Evolutionary conservation across 2,329 filamentous ascomycete genomes (phyloP).

Genomic region (Stromatinia cepivora): DNA sequence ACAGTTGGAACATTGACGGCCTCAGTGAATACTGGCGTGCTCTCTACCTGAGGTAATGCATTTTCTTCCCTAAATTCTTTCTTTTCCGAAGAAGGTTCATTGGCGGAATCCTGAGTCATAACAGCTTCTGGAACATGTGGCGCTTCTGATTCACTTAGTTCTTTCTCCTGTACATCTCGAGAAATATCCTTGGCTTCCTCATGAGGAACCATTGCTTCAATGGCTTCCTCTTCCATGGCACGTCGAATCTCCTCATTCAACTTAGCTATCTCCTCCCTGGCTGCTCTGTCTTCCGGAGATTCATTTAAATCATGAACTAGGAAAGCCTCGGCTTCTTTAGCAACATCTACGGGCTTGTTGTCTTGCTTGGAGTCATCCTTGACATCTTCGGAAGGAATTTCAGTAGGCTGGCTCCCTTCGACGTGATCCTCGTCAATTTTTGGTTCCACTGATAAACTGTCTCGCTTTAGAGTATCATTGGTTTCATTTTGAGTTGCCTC

Average conservation of each 20-base stretch:
- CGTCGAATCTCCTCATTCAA: constrained; percentile 21
- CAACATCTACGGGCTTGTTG: not conserved
- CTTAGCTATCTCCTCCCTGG: constrained; percentile 20
- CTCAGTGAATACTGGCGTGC: not conserved
- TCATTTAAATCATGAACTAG: not conserved
- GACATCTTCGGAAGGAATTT: not conserved
- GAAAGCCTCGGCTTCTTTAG: not conserved
- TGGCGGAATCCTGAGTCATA: not conserved
- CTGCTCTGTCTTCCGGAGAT: constrained; percentile 14
- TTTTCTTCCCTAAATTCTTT: not conserved
- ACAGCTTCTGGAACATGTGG: not conserved
- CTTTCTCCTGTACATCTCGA: not conserved
- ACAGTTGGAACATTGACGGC: not conserved
- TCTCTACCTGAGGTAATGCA: not conserved
- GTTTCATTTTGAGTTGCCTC: not conserved
- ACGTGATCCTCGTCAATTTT: not conserved
- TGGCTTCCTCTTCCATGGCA: constrained; percentile 19
- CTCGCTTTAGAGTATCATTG: not conserved
- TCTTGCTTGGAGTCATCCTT: not conserved
- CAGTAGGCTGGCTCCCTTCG: not conserved
- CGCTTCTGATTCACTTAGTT: not conserved
- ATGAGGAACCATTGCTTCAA: not conserved
- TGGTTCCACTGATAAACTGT: not conserved
- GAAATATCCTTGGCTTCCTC: not conserved
- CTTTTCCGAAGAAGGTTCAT: not conserved